These are phyloP conservation scores for Cladophialophora exuberans DNA, from an alignment of 2,329 filamentous ascomycete genomes.

Conservation along the genomic window DNA sequence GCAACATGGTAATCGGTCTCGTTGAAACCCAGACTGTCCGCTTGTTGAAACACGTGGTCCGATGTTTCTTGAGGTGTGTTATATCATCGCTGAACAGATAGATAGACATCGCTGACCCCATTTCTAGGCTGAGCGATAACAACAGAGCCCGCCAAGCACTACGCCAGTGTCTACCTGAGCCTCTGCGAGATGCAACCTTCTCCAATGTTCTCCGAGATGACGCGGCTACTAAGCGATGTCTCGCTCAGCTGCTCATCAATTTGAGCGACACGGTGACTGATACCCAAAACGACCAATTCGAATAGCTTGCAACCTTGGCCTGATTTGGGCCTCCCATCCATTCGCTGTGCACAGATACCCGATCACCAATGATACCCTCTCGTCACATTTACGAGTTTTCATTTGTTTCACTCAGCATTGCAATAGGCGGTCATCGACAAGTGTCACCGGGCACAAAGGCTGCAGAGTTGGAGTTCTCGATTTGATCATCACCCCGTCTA, in stretches of 20 bases:
- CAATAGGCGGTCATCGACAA: conserved; percentile 25
- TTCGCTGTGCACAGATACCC: conserved; percentile 23
- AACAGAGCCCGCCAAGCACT: conserved; percentile 92
- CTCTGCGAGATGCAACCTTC: conserved; percentile 97
- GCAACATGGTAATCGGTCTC: conserved; percentile 97
- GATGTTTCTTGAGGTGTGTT: conserved; percentile 88
- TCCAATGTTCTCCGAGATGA: conserved; percentile 95
- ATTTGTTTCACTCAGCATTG: conserved; percentile 29
- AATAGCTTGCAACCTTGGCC: conserved; percentile 20
- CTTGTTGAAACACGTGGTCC: conserved; percentile 93
- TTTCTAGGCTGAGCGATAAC: conserved; percentile 85
- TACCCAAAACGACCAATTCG: conserved; percentile 33
- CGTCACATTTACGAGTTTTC: conserved; percentile 21
- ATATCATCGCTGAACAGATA: not conserved
- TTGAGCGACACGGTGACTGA: conserved; percentile 84
- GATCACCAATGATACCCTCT: conserved; percentile 25
- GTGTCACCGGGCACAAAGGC: conserved; percentile 22
- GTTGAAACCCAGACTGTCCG: conserved; percentile 97
- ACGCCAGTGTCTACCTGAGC: conserved; percentile 93
- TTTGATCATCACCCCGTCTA: conserved; percentile 10
- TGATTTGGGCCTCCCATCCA: conserved; percentile 6
- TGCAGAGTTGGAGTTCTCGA: conserved; percentile 24
- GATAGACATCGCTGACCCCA: conserved; percentile 3
- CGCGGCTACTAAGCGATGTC: conserved; percentile 93
- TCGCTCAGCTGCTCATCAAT: conserved; percentile 96